Conservation (phyloP, 148 eudicot genomes). For the Cornus suecica region DNA sequence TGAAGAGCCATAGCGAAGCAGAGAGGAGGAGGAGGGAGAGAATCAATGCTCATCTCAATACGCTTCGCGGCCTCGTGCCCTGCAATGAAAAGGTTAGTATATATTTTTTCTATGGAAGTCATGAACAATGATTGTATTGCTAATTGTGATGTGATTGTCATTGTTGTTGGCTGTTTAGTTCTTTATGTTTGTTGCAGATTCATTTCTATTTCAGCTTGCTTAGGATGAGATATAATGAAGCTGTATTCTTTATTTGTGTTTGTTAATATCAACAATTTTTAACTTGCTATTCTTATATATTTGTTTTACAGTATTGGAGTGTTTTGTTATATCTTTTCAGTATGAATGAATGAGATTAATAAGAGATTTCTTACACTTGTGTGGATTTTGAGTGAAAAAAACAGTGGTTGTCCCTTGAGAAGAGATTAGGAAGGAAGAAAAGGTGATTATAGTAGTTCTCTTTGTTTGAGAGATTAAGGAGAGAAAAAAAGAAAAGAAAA, state of each 20-base stretch:
- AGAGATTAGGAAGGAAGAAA: too few relatives aligned
- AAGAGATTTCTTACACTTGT: too few relatives aligned
- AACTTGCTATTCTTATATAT: neutral
- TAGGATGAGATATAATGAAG: neutral
- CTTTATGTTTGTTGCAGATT: neutral
- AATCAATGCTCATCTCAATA: constrained; percentile 45
- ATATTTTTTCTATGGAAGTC: neutral
- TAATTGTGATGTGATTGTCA: neutral
- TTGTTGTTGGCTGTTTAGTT: neutral
- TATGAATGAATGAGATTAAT: neutral
- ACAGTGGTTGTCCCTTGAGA: too few relatives aligned
- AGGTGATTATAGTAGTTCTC: too few relatives aligned
- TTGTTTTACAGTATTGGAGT: neutral
- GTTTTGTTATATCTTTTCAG: neutral
- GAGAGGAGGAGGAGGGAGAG: constrained; percentile 62
- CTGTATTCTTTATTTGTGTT: neutral
- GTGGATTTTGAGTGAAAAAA: too few relatives aligned
- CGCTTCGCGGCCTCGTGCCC: constrained; percentile 46
- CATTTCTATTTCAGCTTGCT: neutral
- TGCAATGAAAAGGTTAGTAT: constrained; percentile 35
- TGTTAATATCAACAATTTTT: neutral
- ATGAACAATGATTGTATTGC: neutral
- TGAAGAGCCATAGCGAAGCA: constrained; percentile 62
- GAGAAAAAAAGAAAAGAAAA: too few relatives aligned
- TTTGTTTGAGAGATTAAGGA: too few relatives aligned